These are phyloP conservation scores for Blastosporella zonata DNA, from an alignment of 1,284 basidiomycete species.

Conservation along the genomic window DNA sequence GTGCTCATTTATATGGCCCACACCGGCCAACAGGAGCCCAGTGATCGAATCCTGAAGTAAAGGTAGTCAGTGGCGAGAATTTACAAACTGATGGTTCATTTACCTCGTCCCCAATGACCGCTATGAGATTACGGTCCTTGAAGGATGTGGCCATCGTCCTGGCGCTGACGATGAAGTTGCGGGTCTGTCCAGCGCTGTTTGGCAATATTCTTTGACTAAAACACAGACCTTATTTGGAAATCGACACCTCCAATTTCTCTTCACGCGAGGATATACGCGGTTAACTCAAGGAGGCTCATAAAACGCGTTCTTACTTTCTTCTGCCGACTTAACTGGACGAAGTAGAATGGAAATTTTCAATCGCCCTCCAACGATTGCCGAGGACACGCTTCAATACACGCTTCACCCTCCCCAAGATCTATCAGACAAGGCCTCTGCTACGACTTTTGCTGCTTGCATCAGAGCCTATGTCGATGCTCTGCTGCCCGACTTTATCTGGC, in stretches of 20 bases:
- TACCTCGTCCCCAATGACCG: conserved; percentile 95
- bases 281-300: not conserved
- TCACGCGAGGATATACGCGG: not conserved
- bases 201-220: not conserved
- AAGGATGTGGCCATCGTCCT: conserved; percentile 47
- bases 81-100: conserved; percentile 11
- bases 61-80: not conserved
- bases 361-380: conserved; percentile 72
- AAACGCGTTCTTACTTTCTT: not conserved
- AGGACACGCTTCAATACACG: conserved; percentile 79
- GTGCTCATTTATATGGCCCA: conserved; percentile 84
- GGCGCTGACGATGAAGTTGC: not conserved
- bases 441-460: conserved; percentile 70
- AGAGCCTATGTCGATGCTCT: conserved; percentile 54
- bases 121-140: conserved; percentile 85
- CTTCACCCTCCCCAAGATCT: conserved; percentile 57
- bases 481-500: conserved; percentile 78
- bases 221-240: not conserved
- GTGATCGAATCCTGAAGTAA: conserved; percentile 85
- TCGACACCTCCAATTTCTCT: not conserved
- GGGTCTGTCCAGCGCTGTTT: not conserved
- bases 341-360: conserved; percentile 60
- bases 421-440: conserved; percentile 58
- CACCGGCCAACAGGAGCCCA: conserved; percentile 86
- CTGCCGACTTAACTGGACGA: not conserved